These are phyloP conservation scores for Dryas integrifolia DNA, from an alignment of 331 rosid genomes.

Conservation along the genomic window DNA sequence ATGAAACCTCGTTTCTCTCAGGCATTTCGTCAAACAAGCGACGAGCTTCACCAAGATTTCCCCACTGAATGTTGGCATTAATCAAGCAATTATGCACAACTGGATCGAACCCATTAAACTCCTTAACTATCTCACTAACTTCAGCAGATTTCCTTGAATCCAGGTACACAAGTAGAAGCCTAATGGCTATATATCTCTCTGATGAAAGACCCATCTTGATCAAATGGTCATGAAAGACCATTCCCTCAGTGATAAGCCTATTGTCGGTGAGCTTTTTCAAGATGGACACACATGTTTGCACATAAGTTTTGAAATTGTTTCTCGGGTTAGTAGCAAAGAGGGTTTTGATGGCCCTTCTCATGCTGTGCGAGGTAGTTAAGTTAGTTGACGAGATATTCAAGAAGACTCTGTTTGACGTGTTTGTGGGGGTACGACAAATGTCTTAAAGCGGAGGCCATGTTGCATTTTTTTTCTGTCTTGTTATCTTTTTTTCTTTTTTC, in stretches of 20 bases:
- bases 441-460: too few relatives aligned
- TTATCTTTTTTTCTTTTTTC: too few relatives aligned
- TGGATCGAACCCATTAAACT: constrained; percentile 6
- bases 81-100: constrained; percentile 22
- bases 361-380: not conserved
- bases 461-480: too few relatives aligned
- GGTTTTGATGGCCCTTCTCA: constrained; percentile 3
- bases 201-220: constrained; percentile 24
- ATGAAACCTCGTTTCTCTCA: constrained; percentile 17
- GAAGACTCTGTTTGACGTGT: not conserved
- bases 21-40: constrained; percentile 23
- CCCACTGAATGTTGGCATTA: constrained; percentile 2
- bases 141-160: not conserved
- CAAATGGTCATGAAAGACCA: constrained; percentile 8
- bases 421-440: not conserved
- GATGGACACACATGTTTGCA: not conserved
- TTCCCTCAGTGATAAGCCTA: constrained; percentile 8
- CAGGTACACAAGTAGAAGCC: constrained; percentile 22
- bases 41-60: constrained; percentile 6
- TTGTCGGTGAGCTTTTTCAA: constrained; percentile 1
- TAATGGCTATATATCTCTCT: constrained; percentile 10
- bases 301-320: not conserved
- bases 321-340: not conserved
- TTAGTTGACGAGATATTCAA: not conserved
- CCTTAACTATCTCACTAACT: constrained; percentile 3